Conservation (phyloP, 208 protist genomes). For the Acanthamoeba lenticulata region DNA sequence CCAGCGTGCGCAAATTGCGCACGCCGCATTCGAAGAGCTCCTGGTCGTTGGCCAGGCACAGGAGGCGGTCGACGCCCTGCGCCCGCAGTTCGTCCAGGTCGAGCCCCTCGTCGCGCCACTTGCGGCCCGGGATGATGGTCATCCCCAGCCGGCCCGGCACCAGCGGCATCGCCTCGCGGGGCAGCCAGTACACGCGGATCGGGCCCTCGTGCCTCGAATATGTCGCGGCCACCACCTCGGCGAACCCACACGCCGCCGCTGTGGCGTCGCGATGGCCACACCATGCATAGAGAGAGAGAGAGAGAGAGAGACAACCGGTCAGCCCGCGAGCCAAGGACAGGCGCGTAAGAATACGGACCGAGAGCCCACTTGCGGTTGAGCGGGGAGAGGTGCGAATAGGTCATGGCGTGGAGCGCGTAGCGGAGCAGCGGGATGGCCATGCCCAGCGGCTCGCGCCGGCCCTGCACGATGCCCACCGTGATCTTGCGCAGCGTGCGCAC, state of each 20-base stretch:
- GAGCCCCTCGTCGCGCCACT: neutral
- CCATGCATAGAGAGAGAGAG: no score
- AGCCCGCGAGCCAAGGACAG: no score
- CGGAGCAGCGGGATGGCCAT: slow-evolving; percentile 22
- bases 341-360: no score
- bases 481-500: slow-evolving; percentile 14
- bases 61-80: neutral
- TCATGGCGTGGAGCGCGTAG: slow-evolving; percentile 16
- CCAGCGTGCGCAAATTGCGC: neutral
- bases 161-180: neutral
- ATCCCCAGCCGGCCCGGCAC: neutral
- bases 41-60: slow-evolving; percentile 40
- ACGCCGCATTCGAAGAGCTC: slow-evolving; percentile 35
- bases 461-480: neutral
- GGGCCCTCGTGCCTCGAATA: slow-evolving; percentile 18
- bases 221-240: neutral
- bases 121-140: slow-evolving; percentile 47
- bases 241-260: slow-evolving; percentile 53
- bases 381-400: neutral
- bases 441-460: neutral
- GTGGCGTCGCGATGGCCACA: no score
- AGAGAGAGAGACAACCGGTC: no score
- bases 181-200: neutral
- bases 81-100: neutral
- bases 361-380: slow-evolving; percentile 43